Conservation (phyloP, 805 yeast genomes). For the Saccharomyces kudriavzevii region DNA sequence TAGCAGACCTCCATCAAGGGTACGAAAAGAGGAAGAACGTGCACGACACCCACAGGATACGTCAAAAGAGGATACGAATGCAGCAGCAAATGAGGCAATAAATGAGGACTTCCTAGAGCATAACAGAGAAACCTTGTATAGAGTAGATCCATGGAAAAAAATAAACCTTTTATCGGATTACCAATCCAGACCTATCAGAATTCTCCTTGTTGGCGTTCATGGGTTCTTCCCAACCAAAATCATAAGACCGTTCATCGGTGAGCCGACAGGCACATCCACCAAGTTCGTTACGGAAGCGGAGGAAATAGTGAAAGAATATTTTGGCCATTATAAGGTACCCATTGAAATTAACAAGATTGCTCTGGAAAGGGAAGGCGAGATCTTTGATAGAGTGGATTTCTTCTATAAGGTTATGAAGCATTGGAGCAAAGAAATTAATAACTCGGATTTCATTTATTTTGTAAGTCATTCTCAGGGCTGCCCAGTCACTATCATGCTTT, state of each 20-base stretch:
- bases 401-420: conserved; percentile 64
- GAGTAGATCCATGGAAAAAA: conserved; percentile 12
- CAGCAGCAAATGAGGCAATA: conserved; percentile 4
- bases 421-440: conserved; percentile 44
- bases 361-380: conserved; percentile 86
- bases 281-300: conserved; percentile 91
- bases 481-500: conserved; percentile 75
- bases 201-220: conserved; percentile 85
- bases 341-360: conserved; percentile 81
- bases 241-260: conserved; percentile 81
- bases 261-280: conserved; percentile 92
- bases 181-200: conserved; percentile 39
- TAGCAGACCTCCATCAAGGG: background rate
- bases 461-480: conserved; percentile 96
- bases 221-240: conserved; percentile 90
- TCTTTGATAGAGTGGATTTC: conserved; percentile 75
- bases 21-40: background rate
- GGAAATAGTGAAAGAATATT: conserved; percentile 62
- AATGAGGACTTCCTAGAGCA: conserved; percentile 4
- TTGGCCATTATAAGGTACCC: conserved; percentile 33
- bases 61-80: background rate
- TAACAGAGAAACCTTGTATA: conserved; percentile 8
- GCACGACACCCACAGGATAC: background rate
- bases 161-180: conserved; percentile 15
- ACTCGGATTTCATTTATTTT: conserved; percentile 83